These are phyloP conservation scores for Spencermartinsiella europaea DNA, from an alignment of 805 yeast genomes.

Conservation along the genomic window DNA sequence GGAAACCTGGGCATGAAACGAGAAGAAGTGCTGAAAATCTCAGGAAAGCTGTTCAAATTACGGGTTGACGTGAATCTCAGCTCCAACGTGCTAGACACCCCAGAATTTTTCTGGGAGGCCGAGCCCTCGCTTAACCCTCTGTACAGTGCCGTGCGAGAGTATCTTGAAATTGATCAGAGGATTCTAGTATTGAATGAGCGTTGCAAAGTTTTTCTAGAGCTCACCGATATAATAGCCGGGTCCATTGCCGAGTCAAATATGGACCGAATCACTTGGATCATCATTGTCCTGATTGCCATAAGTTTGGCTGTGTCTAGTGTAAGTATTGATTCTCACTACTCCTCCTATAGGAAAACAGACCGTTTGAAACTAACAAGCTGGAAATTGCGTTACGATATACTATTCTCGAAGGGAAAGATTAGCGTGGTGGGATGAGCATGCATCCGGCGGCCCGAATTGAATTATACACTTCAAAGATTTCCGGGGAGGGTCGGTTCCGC, in stretches of 20 bases:
- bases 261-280: constrained; percentile 86
- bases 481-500: no score
- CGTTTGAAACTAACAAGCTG: neutral
- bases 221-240: constrained; percentile 88
- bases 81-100: constrained; percentile 88
- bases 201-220: constrained; percentile 88
- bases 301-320: constrained; percentile 67
- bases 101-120: constrained; percentile 90
- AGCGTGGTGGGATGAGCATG: no score
- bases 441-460: no score
- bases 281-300: constrained; percentile 73
- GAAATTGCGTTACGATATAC: constrained; percentile 61
- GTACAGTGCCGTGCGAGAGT: constrained; percentile 83
- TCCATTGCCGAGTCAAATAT: constrained; percentile 91
- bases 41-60: constrained; percentile 84
- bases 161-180: constrained; percentile 89
- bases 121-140: constrained; percentile 95
- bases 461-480: no score
- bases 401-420: constrained; percentile 8
- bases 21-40: constrained; percentile 77
- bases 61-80: constrained; percentile 91
- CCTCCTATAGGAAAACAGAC: no score
- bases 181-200: constrained; percentile 91
- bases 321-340: neutral
- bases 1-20: constrained; percentile 83